Conservation (phyloP, 2,329 filamentous ascomycete genomes). For the Aureobasidium melanogenum region DNA sequence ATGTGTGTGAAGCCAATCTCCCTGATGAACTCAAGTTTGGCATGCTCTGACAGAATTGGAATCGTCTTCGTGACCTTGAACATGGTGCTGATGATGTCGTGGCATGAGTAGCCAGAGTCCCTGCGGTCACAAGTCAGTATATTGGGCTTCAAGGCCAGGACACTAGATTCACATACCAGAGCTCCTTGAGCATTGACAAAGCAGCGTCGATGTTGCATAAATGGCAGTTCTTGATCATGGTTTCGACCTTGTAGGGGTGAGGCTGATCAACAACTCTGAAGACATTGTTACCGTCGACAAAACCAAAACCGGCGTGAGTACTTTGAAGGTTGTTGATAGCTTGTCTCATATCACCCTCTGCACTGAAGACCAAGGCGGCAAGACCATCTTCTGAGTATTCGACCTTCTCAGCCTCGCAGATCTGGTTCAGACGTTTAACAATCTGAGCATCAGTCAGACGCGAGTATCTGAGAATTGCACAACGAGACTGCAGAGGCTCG, state of each 20-base stretch:
- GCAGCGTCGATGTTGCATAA: constrained; percentile 85
- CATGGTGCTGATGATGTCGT: constrained; percentile 99
- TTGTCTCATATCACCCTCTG: constrained; percentile 97
- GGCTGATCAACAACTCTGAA: constrained; percentile 96
- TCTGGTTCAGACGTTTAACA: constrained; percentile 81
- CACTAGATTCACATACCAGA: constrained; percentile 56
- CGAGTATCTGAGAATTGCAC: constrained; percentile 89
- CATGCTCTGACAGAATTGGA: constrained; percentile 81
- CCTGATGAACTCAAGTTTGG: constrained; percentile 86
- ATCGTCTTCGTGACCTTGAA: constrained; percentile 97
- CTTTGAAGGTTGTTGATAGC: constrained; percentile 98
- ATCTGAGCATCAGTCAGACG: constrained; percentile 88
- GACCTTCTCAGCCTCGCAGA: constrained; percentile 86
- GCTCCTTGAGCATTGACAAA: constrained; percentile 74
- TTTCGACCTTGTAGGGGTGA: constrained; percentile 96
- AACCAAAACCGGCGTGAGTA: constrained; percentile 85
- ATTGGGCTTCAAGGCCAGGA: background rate
- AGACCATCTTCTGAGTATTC: constrained; percentile 87
- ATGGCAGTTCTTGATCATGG: constrained; percentile 95
- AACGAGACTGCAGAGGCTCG: constrained; percentile 93
- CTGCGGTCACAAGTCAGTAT: constrained; percentile 23
- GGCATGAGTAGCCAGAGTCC: constrained; percentile 89
- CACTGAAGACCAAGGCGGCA: constrained; percentile 92
- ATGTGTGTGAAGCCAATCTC: constrained; percentile 99
- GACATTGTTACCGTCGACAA: constrained; percentile 95